A percentile compares a stretch with the other conserved stretches of the same genome.
phyloP scores from a whole-genome alignment of 78 protist genomes.

The Planoprotostelium fungivorum region DNA sequence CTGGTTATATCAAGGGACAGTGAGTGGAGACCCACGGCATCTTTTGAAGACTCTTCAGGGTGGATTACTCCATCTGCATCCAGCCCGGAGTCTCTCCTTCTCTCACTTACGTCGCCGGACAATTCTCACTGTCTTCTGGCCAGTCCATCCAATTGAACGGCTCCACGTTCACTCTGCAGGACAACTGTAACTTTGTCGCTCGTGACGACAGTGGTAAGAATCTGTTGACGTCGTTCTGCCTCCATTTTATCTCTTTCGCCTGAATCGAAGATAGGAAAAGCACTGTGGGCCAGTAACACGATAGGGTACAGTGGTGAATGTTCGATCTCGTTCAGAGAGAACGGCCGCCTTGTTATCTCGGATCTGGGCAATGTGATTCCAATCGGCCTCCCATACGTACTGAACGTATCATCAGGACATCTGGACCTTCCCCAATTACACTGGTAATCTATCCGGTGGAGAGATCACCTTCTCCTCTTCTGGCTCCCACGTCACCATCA shows the following conservation, averaged over 20 bases:
- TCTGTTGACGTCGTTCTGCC: background rate
- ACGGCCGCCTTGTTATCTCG: background rate
- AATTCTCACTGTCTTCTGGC: background rate
- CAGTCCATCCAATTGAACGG: background rate
- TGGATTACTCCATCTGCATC: background rate
- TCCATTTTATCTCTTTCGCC: background rate
- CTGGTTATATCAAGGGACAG: background rate
- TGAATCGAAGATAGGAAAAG: background rate
- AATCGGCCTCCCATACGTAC: too few relatives aligned
- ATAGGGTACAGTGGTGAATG: background rate
- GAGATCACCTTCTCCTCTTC: too few relatives aligned
- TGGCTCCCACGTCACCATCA: too few relatives aligned
- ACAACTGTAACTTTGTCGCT: background rate
- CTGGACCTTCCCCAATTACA: too few relatives aligned
- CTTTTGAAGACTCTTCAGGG: background rate
- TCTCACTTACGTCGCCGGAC: background rate
- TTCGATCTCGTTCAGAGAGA: background rate
- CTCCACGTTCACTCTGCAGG: background rate
- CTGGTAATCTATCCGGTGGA: too few relatives aligned
- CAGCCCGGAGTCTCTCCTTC: background rate
- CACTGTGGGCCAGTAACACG: background rate
- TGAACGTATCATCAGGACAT: too few relatives aligned
- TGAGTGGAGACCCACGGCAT: background rate
- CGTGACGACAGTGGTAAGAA: too few relatives aligned
- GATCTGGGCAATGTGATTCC: background rate